These are phyloP conservation scores for Aspergillus brasiliensis DNA, from an alignment of 2,329 filamentous ascomycete genomes.

Conservation along the genomic window DNA sequence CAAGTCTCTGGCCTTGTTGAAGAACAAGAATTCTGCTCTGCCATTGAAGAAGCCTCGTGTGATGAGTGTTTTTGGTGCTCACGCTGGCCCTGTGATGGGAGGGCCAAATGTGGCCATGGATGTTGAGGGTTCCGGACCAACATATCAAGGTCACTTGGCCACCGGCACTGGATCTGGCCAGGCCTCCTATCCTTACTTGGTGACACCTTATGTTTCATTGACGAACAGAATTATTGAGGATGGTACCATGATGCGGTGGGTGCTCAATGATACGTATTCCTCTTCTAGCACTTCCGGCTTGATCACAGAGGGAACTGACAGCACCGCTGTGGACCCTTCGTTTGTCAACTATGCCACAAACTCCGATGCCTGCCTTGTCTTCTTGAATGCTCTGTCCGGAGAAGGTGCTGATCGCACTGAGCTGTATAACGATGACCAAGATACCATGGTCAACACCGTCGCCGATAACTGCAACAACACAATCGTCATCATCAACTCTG, in stretches of 20 bases:
- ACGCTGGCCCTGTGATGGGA: not conserved
- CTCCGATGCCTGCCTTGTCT: constrained; percentile 49
- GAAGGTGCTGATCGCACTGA: constrained; percentile 40
- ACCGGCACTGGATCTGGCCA: constrained; percentile 19
- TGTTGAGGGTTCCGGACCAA: constrained; percentile 13
- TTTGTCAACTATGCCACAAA: constrained; percentile 62
- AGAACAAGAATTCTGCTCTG: constrained; percentile 53
- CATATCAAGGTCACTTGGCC: constrained; percentile 18
- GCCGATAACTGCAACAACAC: constrained; percentile 63
- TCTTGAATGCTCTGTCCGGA: constrained; percentile 56
- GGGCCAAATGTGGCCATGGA: not conserved
- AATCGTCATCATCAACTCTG: constrained; percentile 65
- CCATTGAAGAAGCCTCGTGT: constrained; percentile 38
- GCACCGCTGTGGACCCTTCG: constrained; percentile 1
- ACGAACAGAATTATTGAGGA: constrained; percentile 16
- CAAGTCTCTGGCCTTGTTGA: constrained; percentile 59
- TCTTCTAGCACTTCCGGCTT: constrained; percentile 10
- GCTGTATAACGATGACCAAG: constrained; percentile 46
- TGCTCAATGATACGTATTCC: constrained; percentile 20
- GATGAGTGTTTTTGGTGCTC: constrained; percentile 10
- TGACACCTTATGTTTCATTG: constrained; percentile 17
- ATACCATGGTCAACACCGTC: constrained; percentile 58
- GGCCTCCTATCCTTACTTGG: constrained; percentile 20
- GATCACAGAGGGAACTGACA: not conserved
- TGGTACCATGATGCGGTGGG: constrained; percentile 24